Percentiles rank a stretch among this genome's conserved stretches.
Conservation (phyloP, 2,329 filamentous ascomycete species). For the Periconia macrospinosa region DNA sequence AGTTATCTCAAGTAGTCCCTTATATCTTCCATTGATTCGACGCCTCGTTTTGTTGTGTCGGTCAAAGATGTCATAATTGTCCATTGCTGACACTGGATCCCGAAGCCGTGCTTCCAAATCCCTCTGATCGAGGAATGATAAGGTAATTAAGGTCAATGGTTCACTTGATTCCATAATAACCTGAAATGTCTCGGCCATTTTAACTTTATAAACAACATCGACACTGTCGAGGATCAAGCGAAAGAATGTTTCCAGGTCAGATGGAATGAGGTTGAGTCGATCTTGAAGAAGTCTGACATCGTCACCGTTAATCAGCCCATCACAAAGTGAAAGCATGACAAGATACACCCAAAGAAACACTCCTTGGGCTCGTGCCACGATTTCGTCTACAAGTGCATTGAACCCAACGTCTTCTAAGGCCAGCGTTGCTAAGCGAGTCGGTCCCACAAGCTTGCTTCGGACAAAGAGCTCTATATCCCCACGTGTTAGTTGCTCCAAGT, state of each 20-base stretch:
- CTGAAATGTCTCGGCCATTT: not conserved
- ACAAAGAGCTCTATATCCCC: slow-evolving; percentile 9
- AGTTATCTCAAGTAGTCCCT: slow-evolving; percentile 1
- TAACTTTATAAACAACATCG: not conserved
- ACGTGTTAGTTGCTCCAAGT: slow-evolving; percentile 6
- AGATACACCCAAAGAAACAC: slow-evolving; percentile 7
- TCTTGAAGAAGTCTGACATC: not conserved
- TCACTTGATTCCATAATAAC: not conserved
- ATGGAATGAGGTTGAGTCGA: not conserved
- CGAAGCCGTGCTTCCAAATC: not conserved
- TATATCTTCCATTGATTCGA: not conserved
- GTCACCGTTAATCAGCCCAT: slow-evolving; percentile 1
- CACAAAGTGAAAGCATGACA: slow-evolving; percentile 1
- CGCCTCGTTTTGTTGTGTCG: not conserved
- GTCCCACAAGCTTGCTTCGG: not conserved
- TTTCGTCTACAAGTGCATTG: not conserved
- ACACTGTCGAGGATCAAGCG: not conserved
- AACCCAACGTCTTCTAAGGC: not conserved
- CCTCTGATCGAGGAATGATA: slow-evolving; percentile 3
- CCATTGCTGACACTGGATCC: not conserved
- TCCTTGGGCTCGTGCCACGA: slow-evolving; percentile 1
- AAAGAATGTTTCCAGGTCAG: slow-evolving; percentile 2
- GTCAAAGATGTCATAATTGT: not conserved
- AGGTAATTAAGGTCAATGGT: not conserved
- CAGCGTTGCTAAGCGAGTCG: not conserved